Conservation (phyloP, 116 monocot genomes). For the Posidonia oceanica region DNA sequence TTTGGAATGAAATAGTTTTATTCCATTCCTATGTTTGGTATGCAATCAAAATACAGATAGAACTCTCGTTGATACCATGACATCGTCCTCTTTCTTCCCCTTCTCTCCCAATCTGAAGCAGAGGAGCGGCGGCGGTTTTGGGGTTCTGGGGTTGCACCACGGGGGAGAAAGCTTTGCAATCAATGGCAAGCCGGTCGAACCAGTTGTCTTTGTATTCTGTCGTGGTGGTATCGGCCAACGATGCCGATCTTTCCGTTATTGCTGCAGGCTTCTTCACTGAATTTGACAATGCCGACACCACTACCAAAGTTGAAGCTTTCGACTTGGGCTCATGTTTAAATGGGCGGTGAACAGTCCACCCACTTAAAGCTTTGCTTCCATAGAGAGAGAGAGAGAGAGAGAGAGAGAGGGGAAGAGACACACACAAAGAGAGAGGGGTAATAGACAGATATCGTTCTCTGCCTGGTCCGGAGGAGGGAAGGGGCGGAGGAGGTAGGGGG, state of each 20-base stretch:
- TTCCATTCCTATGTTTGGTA: no score
- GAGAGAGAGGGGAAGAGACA: neutral
- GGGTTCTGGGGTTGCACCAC: no score
- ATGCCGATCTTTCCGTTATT: neutral
- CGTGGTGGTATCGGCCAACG: neutral
- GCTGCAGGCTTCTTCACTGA: neutral
- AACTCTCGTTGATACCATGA: no score
- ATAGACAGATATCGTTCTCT: no score
- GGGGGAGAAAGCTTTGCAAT: neutral
- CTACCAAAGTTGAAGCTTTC: neutral
- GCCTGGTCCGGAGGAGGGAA: no score
- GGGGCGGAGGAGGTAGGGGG: no score
- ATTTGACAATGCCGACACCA: neutral
- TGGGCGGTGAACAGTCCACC: neutral
- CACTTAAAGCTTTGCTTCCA: neutral
- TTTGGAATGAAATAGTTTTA: no score
- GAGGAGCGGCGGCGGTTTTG: no score
- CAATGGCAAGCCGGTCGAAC: constrained; percentile 23
- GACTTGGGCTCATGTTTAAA: neutral
- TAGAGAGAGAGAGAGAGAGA: no score
- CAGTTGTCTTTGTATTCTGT: constrained; percentile 5
- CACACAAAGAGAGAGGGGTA: neutral
- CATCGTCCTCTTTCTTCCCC: no score
- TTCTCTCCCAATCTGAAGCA: no score
- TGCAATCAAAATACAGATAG: no score